A percentile compares a stretch with the other conserved stretches of the same genome.
Conservation (phyloP, 148 eudicot species). For the Diospyros lotus region DNA sequence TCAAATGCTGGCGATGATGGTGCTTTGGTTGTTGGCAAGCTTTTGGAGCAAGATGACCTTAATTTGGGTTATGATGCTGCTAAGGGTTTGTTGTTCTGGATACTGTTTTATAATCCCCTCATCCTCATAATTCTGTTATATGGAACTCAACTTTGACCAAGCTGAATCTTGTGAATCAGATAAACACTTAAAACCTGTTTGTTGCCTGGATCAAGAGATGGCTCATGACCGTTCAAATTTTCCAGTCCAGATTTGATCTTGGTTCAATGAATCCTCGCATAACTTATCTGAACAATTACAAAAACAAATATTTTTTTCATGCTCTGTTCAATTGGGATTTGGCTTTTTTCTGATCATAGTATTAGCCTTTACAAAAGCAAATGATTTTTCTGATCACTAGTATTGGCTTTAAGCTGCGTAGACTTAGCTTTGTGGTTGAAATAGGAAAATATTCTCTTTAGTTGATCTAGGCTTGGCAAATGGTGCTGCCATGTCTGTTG, state of each 20-base stretch:
- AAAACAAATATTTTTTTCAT: neutral
- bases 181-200: neutral
- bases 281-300: neutral
- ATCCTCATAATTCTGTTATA: neutral
- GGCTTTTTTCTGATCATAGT: no score
- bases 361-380: no score
- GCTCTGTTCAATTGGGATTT: neutral
- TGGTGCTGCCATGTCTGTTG: neutral
- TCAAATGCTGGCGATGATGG: conserved; percentile 92
- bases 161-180: neutral
- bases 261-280: neutral
- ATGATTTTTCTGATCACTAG: no score
- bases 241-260: neutral
- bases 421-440: neutral
- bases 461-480: neutral
- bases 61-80: conserved; percentile 86
- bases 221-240: neutral
- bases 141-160: neutral
- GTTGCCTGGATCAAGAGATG: neutral
- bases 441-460: neutral
- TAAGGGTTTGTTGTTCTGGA: conserved; percentile 48
- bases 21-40: conserved; percentile 72
- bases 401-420: no score
- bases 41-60: conserved; percentile 77
- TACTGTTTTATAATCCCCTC: neutral